phyloP scores from a whole-genome alignment of 2,329 filamentous ascomycete genomes.

The Penicillium olsonii region DNA sequence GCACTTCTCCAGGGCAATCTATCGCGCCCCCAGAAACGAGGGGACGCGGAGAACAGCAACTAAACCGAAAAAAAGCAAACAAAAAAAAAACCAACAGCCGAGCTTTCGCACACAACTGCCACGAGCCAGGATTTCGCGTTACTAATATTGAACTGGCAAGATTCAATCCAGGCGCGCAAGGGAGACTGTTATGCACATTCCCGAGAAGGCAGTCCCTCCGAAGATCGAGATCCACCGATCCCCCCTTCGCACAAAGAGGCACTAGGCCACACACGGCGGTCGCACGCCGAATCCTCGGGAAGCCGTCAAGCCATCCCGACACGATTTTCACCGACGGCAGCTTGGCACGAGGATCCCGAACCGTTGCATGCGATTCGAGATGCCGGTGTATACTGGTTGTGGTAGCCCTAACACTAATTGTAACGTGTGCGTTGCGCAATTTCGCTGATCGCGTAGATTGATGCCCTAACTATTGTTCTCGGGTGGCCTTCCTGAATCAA shows the following conservation, averaged over 20 bases:
- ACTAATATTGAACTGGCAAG: neutral
- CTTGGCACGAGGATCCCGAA: conserved; percentile 3
- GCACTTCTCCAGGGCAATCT: neutral
- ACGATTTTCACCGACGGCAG: conserved; percentile 2
- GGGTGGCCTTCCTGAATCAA: conserved; percentile 2
- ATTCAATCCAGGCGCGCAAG: neutral
- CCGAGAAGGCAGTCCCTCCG: neutral
- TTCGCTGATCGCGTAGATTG: neutral
- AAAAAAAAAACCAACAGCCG: neutral
- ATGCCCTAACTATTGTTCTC: neutral
- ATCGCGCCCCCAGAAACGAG: neutral
- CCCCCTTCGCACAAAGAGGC: neutral
- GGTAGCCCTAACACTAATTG: neutral
- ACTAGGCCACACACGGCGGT: neutral
- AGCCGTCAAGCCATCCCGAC: conserved; percentile 9
- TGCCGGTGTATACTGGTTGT: neutral
- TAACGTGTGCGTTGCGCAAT: conserved; percentile 5
- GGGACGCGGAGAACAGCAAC: neutral
- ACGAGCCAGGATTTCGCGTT: neutral
- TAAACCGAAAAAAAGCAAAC: neutral
- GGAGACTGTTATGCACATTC: conserved; percentile 5
- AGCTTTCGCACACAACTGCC: neutral
- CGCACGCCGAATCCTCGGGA: conserved; percentile 6
- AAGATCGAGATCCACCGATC: conserved; percentile 1
- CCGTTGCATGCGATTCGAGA: conserved; percentile 2